Conservation (phyloP, 176 grass and related monocot genomes). For the Carex myosuroides region DNA sequence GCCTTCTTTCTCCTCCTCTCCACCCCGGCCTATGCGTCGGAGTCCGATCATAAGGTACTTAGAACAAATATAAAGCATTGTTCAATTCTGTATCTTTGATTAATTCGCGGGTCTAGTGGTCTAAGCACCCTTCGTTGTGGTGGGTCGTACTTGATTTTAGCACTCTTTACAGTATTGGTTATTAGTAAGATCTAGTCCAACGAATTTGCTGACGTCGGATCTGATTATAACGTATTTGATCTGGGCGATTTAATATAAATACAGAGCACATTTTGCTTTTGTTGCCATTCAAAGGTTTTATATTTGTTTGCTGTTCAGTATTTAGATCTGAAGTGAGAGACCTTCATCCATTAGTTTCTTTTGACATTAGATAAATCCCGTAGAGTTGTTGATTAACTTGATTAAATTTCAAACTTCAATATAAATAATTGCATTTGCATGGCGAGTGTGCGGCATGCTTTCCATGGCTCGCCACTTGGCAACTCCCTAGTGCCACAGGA, state of each 20-base stretch:
- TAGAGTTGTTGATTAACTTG: not conserved
- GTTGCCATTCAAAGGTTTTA: not conserved
- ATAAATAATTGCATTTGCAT: not conserved
- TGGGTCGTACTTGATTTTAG: not conserved
- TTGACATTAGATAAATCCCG: not conserved
- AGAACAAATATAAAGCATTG: not conserved
- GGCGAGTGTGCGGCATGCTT: not conserved
- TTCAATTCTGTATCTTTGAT: not conserved
- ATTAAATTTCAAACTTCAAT: not conserved
- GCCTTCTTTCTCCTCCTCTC: slow-evolving; percentile 26
- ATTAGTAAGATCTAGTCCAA: slow-evolving; percentile 9
- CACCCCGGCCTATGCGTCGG: slow-evolving; percentile 36
- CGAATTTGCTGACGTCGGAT: not conserved
- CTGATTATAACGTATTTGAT: not conserved
- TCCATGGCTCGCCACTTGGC: not conserved
- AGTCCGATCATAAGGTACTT: slow-evolving; percentile 82
- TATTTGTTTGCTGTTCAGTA: not conserved
- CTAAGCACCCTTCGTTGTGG: not conserved
- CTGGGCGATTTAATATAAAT: not conserved
- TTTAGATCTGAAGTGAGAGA: slow-evolving; percentile 20
- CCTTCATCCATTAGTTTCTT: not conserved
- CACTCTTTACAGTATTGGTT: not conserved
- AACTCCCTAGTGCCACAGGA: not conserved
- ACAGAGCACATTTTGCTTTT: not conserved
- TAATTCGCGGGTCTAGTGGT: not conserved